Evolutionary conservation across 2,329 filamentous ascomycete genomes (phyloP).

Genomic region (Sarocladiaceae sp.): DNA sequence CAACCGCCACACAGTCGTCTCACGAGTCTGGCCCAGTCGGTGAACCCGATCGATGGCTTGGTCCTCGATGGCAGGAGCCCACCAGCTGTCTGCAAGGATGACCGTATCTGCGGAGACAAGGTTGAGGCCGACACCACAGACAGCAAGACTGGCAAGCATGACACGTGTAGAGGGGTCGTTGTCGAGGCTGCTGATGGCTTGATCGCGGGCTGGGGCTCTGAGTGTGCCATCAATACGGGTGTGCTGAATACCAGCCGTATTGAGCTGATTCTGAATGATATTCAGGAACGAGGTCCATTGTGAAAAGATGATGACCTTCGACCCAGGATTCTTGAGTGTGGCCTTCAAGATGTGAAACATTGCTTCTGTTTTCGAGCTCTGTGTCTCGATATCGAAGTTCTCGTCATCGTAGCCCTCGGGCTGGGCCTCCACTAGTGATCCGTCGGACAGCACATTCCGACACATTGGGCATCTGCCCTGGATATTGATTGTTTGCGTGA

Average conservation of each 20-base stretch:
- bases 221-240: conserved; percentile 79
- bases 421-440: conserved; percentile 60
- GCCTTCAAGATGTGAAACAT: conserved; percentile 71
- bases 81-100: conserved; percentile 79
- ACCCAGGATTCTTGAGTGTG: conserved; percentile 56
- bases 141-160: conserved; percentile 75
- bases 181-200: conserved; percentile 63
- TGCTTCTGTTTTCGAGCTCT: conserved; percentile 79
- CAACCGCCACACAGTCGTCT: conserved; percentile 75
- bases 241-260: conserved; percentile 55
- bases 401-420: conserved; percentile 43
- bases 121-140: conserved; percentile 83
- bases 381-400: conserved; percentile 57
- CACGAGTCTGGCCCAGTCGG: conserved; percentile 74
- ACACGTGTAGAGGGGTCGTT: conserved; percentile 64
- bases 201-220: conserved; percentile 65
- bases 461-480: conserved; percentile 86
- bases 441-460: conserved; percentile 60
- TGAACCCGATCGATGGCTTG: conserved; percentile 89
- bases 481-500: conserved; percentile 66
- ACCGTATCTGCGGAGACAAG: conserved; percentile 83
- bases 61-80: conserved; percentile 89
- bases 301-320: conserved; percentile 70
- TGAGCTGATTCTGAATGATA: conserved; percentile 66
- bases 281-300: conserved; percentile 75